Percentiles rank a stretch among this genome's conserved stretches.
phyloP scores from a whole-genome alignment of 768 basidiomycete species.

The Phylloporus scabripes region DNA sequence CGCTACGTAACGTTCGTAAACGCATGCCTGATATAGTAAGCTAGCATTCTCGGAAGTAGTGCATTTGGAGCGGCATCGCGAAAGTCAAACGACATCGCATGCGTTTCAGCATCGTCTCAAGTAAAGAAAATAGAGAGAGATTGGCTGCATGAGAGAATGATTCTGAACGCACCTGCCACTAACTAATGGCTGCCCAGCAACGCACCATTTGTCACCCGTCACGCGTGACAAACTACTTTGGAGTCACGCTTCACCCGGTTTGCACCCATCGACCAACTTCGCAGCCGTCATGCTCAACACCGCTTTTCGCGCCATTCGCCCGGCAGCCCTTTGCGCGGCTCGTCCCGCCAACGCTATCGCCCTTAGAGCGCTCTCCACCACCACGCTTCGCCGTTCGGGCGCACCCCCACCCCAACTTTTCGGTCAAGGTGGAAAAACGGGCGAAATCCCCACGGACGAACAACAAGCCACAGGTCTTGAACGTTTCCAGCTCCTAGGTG shows the following conservation, averaged over 20 bases:
- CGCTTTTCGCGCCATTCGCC: constrained; percentile 25
- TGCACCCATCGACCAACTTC: constrained; percentile 18
- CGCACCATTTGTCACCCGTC: constrained; percentile 9
- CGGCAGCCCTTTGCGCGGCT: constrained; percentile 18
- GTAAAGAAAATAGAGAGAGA: not conserved
- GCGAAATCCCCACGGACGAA: constrained; percentile 76
- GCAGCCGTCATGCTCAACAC: constrained; percentile 22
- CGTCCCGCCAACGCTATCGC: constrained; percentile 24
- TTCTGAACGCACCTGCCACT: not conserved
- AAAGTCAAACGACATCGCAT: not conserved
- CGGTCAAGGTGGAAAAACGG: constrained; percentile 66
- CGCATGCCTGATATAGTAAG: constrained; percentile 22
- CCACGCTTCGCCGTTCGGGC: constrained; percentile 50
- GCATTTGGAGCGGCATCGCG: not conserved
- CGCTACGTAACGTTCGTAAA: constrained; percentile 30
- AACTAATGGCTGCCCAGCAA: too few species aligned
- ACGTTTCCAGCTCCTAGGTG: constrained; percentile 87
- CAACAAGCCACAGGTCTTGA: constrained; percentile 96
- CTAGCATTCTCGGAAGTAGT: not conserved
- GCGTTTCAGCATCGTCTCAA: not conserved
- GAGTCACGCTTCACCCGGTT: constrained; percentile 27
- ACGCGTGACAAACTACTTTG: constrained; percentile 22
- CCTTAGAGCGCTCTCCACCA: constrained; percentile 56
- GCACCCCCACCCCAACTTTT: constrained; percentile 60
- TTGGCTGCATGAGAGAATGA: not conserved